Percentiles rank a stretch among this genome's conserved stretches.
phyloP scores from a whole-genome alignment of 495 filamentous ascomycete species.

The Neurospora sp. region DNA sequence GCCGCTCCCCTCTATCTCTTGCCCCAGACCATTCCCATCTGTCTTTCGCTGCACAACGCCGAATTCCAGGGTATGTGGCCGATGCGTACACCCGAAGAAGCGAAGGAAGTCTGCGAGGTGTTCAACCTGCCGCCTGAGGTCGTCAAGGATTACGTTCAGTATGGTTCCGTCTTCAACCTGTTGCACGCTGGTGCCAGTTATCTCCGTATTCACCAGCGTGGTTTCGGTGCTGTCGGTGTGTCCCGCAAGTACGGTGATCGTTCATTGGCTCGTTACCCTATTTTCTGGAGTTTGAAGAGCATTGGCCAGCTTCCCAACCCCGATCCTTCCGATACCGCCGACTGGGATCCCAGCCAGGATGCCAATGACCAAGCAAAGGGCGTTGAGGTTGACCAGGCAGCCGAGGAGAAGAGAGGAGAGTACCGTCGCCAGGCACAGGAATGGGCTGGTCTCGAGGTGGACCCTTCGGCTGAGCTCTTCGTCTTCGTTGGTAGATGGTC shows the following conservation, averaged over 20 bases:
- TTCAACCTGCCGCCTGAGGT: slow-evolving; percentile 50
- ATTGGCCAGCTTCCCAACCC: slow-evolving; percentile 66
- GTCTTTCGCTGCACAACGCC: slow-evolving; percentile 44
- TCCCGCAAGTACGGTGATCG: slow-evolving; percentile 68
- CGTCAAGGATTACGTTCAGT: slow-evolving; percentile 52
- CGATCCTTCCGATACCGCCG: slow-evolving; percentile 63
- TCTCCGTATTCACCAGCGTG: slow-evolving; percentile 63
- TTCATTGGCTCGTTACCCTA: slow-evolving; percentile 64
- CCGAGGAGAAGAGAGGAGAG: slow-evolving; percentile 46
- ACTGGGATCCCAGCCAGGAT: slow-evolving; percentile 47
- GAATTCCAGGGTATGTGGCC: slow-evolving; percentile 70
- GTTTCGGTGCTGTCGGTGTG: slow-evolving; percentile 67
- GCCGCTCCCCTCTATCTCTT: slow-evolving; percentile 61
- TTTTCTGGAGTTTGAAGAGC: slow-evolving; percentile 65
- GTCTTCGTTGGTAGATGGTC: slow-evolving; percentile 76
- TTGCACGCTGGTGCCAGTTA: slow-evolving; percentile 65
- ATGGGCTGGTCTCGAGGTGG: slow-evolving; percentile 61
- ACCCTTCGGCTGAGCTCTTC: slow-evolving; percentile 59
- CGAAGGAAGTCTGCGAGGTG: slow-evolving; percentile 58
- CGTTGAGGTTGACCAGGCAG: slow-evolving; percentile 45
- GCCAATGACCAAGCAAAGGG: slow-evolving; percentile 35
- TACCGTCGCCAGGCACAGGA: slow-evolving; percentile 62
- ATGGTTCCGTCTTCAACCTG: slow-evolving; percentile 61
- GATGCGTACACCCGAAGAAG: slow-evolving; percentile 58
- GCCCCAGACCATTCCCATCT: slow-evolving; percentile 50